Base-by-base conservation (phyloP, 352 stramenopile genomes). In the Phytophthora capsici region DNA sequence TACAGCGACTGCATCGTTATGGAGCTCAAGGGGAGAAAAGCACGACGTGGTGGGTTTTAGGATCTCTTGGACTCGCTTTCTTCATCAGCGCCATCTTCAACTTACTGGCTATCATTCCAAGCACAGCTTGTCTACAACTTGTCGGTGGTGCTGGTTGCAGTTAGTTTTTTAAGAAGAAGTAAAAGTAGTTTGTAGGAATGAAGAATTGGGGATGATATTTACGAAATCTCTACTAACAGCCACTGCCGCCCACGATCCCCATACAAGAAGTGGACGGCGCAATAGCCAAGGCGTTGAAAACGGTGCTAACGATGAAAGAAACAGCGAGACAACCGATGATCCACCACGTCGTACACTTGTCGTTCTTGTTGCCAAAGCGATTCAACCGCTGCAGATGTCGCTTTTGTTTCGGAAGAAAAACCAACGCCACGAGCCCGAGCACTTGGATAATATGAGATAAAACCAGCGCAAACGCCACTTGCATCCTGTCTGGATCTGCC, bases 371-470 rank as follows among this genome's bases (percentile, higher is more conserved):
- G 16, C 69, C 69, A 17, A 55, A 73, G 2, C 58, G 69, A 54
- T 82, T 66, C 25, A 88, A 46, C 32, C 51, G 66, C 44, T 86
- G 77, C 1, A 88, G 40, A 28, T 79, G 56, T 1, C 62, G 51
- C 43, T 86, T 87, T 63, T 89, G 80, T 16, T 67, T 71, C 0
- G 82, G 80, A n/a, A 88, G 38, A 50, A 85, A 84, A 9, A 71
- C 48, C 14, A 89, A 56, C 1, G 67, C 76, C 13, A 78, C 64
- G 6, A 81, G 58, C 16, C 72, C 77, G 7, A 90, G 17, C 6
- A 84, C 22, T 55, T 83, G 73, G 53, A 85, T 71, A 17, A 64
- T 59, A 58, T 79, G 83, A 40, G 69, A 84, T 16, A 87, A 65
- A 1, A 76, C 58, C n/a, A 90, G 47, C 8, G 71, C 73, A 23